Evolutionary conservation across 2,329 filamentous ascomycete species (phyloP), one percentile per base, ranked within the genome.

Genomic region (Scortechinia acanthostroma): DNA sequence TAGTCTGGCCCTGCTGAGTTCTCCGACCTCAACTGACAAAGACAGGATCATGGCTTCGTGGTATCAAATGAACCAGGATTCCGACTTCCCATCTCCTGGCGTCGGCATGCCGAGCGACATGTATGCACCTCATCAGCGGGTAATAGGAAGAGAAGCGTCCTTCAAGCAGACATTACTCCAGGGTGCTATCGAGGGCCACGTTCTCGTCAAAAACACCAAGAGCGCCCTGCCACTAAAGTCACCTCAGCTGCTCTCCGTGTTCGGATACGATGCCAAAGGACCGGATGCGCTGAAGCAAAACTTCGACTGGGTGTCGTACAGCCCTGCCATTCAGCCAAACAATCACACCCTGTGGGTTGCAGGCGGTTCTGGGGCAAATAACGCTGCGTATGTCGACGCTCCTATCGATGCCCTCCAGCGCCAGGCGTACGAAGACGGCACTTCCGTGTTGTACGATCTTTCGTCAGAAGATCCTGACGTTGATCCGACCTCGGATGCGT

Each of bases 131-230:
- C 71, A 75, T 22, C 52, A 63, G 2, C 58, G 65, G 22, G 55
- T 76, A 16, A 73, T 80, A 49, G 76, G 72, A 1, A 66, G 71
- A 3, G 63, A 72, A 46, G 59, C 70, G 0, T 58, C 66, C 2
- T 69, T 73, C 0, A 64, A 62, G 40, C 53, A 59, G 0, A 60
- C 66, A 0, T 58, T 77, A 1, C 54, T 79, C 10, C 65, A 76
- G 43, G 73, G 74, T 1, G 77, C 77, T 0, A 66, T 77, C n/a
- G 69, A 76, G 4, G 76, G 79, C 3, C 87, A 85, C 43, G 85
- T 91, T 21, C 70, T 94, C 1, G 69, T 94, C 45, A 94, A 94
- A 69, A 93, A 94, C 59, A 65, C 65, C 2, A 70, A 73, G 42
- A 69, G 70, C 4, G 66, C 73, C 0, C 65, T 91, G 4, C 88